phyloP scores from a whole-genome alignment of 768 basidiomycete species.

The Mycena alexandri region DNA sequence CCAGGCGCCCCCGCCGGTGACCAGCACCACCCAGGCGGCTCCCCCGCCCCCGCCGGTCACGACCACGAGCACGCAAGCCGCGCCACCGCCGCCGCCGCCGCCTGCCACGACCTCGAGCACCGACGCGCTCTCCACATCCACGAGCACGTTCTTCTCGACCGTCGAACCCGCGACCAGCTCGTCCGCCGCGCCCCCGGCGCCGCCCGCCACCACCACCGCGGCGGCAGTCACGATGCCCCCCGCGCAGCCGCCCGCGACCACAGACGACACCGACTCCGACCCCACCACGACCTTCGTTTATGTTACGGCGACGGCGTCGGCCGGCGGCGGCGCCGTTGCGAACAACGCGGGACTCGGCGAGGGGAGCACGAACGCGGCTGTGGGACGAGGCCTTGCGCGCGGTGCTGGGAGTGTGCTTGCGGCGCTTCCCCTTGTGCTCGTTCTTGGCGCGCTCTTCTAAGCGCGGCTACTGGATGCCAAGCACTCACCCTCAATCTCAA shows the following conservation, averaged over 20 bases:
- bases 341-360: neutral
- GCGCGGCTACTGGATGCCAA: no score
- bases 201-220: neutral
- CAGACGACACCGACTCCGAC: neutral
- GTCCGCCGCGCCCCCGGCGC: neutral
- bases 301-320: neutral
- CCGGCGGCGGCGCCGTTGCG: neutral
- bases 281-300: neutral
- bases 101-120: no score
- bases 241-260: no score
- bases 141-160: slow-evolving; percentile 20
- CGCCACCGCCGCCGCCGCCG: no score
- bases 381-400: no score
- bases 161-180: neutral
- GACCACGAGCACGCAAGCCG: slow-evolving; percentile 20
- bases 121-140: no score
- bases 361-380: neutral
- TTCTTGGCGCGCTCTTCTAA: neutral
- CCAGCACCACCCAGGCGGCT: neutral
- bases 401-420: no score
- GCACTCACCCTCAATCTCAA: no score
- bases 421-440: neutral
- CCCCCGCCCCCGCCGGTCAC: neutral
- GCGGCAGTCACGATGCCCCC: no score
- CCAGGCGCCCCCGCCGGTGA: neutral